These are phyloP conservation scores for Kwoniella sp. DNA, from an alignment of 768 basidiomycete species.

Conservation along the genomic window DNA sequence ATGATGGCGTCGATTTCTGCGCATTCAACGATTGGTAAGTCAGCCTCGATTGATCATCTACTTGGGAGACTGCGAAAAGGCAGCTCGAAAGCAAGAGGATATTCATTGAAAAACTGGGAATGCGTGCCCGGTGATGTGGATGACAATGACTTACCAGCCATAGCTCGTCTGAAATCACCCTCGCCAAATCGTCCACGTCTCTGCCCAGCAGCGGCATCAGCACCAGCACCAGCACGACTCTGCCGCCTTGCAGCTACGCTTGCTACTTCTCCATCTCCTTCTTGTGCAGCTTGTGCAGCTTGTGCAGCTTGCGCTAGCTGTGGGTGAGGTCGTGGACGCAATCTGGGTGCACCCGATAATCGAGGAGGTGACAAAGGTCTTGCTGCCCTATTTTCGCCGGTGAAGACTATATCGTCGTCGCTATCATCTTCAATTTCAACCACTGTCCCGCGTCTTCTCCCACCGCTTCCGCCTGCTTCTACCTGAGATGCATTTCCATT, in stretches of 20 bases:
- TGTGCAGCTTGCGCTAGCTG: not conserved
- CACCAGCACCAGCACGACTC: not conserved
- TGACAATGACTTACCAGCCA: constrained; percentile 19
- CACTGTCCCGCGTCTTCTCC: constrained; percentile 3
- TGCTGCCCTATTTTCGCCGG: constrained; percentile 7
- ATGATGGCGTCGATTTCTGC: constrained; percentile 21
- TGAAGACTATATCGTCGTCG: constrained; percentile 24
- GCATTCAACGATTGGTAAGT: too few species aligned
- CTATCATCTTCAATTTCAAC: constrained; percentile 17
- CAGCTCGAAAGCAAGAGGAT: too few species aligned
- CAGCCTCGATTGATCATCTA: too few species aligned
- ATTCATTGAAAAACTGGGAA: too few species aligned
- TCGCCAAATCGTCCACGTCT: not conserved
- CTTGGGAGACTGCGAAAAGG: too few species aligned
- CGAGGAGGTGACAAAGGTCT: not conserved
- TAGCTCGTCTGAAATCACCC: constrained; percentile 14
- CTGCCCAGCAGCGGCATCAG: not conserved
- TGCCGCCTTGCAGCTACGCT: not conserved
- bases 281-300: not conserved
- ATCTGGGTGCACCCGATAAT: not conserved
- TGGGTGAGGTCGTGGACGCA: not conserved
- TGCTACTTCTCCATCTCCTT: not conserved
- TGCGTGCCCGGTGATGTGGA: too few species aligned
- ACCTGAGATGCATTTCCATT: not conserved
- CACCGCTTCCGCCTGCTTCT: not conserved